Evolutionary conservation across 2,329 filamentous ascomycete species (phyloP).

Genomic region (Microsporum canis): DNA sequence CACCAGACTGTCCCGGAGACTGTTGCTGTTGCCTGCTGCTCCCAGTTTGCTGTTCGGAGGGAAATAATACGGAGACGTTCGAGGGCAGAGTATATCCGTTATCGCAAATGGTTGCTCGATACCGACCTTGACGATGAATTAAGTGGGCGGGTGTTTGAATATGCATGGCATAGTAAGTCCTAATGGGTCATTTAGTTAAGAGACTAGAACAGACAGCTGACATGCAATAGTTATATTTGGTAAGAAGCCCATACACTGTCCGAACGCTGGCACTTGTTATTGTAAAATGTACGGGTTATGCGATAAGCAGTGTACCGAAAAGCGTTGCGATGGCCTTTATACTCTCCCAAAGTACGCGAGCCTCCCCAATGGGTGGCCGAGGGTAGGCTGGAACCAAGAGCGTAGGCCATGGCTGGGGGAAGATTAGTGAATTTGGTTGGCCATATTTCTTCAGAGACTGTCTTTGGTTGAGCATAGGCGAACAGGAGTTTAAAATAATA

Average conservation of each 20-base stretch:
- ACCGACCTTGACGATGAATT: constrained; percentile 46
- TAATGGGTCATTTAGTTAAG: neutral
- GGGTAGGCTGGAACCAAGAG: constrained; percentile 41
- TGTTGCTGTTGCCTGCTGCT: constrained; percentile 52
- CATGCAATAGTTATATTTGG: constrained; percentile 23
- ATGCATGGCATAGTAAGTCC: constrained; percentile 43
- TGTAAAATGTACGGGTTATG: constrained; percentile 58
- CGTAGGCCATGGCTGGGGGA: neutral
- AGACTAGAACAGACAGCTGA: neutral
- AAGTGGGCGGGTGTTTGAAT: constrained; percentile 52
- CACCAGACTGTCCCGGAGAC: constrained; percentile 36
- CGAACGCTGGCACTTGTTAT: constrained; percentile 50
- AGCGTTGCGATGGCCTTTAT: constrained; percentile 46
- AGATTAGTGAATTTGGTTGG: neutral
- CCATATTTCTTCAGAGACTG: neutral
- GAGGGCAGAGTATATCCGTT: constrained; percentile 43
- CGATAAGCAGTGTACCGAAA: constrained; percentile 27
- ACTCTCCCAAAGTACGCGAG: constrained; percentile 46
- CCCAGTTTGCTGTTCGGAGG: constrained; percentile 50
- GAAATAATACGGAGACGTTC: constrained; percentile 46
- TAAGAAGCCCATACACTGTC: constrained; percentile 48
- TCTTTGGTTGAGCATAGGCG: neutral
- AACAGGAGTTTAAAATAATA: neutral
- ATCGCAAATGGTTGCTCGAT: constrained; percentile 49
- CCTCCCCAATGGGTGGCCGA: constrained; percentile 53